Base-by-base conservation (phyloP, 1,284 basidiomycete species). In the Cutaneotrichosporon spelunceum region DNA sequence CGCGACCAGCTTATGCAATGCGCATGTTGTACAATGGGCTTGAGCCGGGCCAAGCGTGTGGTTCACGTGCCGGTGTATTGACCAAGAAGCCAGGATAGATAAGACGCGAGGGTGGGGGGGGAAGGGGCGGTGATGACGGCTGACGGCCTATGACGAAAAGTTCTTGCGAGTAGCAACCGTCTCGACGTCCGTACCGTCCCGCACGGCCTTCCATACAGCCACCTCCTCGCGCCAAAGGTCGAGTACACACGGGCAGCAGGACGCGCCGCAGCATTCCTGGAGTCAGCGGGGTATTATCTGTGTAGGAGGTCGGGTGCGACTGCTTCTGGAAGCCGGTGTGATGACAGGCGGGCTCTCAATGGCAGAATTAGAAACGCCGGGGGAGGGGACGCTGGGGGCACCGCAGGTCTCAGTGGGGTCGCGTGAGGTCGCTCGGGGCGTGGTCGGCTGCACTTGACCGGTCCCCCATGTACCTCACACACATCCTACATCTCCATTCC, bases 191-290 rank as follows among this genome's bases (percentile, higher is more conserved):
- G 50, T 57, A 14, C 58, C 58, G 33, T 56, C 54, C 16, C 64
- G 56, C 23, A 66, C 61, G 34, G 64, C 64, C 49, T 63, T 60
- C 64, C 64, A 66, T 7, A 66, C 57, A 19, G 61, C 64, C 10
- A 66, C 64, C 33, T 66, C 64, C 27, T 66, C 64, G 34, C 59
- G 61, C 64, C 64, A 66, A 19, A 62, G 61, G 56, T 66, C 64
- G n/a, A 56, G 34, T 14, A 66, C 64, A 53, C 64, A 66, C 19
- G 64, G 64, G 30, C 64, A 66, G 61, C 64, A 66, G 19, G 59
- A 61, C 2, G 61, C 63, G 53, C 64, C 64, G 44, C 64, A 66
- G 53, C 64, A 66, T 33, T 57, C 64, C 64, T 66, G 39, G 14
- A 33, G 55, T 53, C 45, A 57, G 58, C 44, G 29, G 9, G 9